Percentiles rank a stretch among this genome's conserved stretches.
Conservation (phyloP, 1,284 basidiomycete genomes). For the Apiotrichum siamense region DNA sequence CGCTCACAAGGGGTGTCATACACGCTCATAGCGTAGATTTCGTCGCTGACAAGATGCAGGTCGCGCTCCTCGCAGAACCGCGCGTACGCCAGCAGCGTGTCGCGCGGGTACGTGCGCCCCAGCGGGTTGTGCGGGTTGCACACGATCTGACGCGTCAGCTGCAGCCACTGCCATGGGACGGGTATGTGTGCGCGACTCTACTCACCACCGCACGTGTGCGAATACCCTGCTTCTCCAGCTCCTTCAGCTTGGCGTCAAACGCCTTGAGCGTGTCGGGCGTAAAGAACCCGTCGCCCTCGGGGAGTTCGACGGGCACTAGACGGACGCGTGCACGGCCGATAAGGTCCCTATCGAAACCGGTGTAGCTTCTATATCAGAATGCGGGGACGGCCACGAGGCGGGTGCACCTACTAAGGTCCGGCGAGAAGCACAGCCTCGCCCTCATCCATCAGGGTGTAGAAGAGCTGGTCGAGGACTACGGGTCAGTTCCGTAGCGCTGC, state of each 20-base stretch:
- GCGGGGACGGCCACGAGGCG: too few species aligned
- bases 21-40: conserved; percentile 49
- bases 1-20: conserved; percentile 35
- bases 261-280: conserved; percentile 21
- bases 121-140: conserved; percentile 50
- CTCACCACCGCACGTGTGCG: conserved; percentile 35
- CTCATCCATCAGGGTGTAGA: conserved; percentile 45
- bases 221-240: conserved; percentile 24
- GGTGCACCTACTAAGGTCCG: conserved; percentile 38
- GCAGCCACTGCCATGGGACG: neutral
- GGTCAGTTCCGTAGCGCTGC: too few species aligned
- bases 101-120: conserved; percentile 43
- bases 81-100: conserved; percentile 47
- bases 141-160: conserved; percentile 30
- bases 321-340: conserved; percentile 33
- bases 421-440: conserved; percentile 47
- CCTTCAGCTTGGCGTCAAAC: conserved; percentile 30
- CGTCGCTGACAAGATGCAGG: conserved; percentile 48
- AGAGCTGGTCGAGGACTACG: conserved; percentile 45
- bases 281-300: conserved; percentile 30
- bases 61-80: conserved; percentile 48
- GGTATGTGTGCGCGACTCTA: neutral
- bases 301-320: conserved; percentile 38
- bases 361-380: conserved; percentile 34
- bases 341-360: conserved; percentile 43